A percentile compares a stretch with the other conserved stretches of the same genome.
Evolutionary conservation across 306 rosid species (phyloP).

Genomic region (Cucumis cinereus): DNA sequence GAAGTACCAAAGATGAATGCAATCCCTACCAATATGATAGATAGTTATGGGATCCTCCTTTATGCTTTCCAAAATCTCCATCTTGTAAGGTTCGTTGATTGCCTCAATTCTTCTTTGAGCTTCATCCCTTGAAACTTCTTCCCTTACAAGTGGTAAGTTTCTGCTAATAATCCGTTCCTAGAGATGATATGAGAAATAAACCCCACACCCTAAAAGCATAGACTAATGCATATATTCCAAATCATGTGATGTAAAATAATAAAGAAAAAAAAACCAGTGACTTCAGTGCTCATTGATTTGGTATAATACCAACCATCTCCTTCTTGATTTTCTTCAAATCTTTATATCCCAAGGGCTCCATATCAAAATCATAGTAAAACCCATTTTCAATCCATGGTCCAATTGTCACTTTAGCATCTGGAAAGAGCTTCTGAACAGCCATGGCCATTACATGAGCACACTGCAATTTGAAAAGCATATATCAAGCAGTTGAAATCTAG

Average conservation of each 20-base stretch:
- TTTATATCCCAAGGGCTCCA: slow-evolving; percentile 67
- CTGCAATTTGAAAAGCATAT: slow-evolving; percentile 21
- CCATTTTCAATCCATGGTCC: slow-evolving; percentile 98
- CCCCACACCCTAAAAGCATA: slow-evolving; percentile 5
- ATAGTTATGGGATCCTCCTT: slow-evolving; percentile 82
- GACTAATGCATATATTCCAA: slow-evolving; percentile 13
- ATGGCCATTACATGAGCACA: slow-evolving; percentile 99
- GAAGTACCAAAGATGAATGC: slow-evolving; percentile 4
- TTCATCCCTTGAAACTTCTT: slow-evolving; percentile 90
- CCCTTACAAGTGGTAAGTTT: slow-evolving; percentile 82
- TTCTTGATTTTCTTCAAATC: slow-evolving; percentile 88
- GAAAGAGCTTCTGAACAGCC: slow-evolving; percentile 94
- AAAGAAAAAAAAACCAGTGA: neutral
- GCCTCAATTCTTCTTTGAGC: slow-evolving; percentile 65
- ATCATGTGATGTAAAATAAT: slow-evolving; percentile 2
- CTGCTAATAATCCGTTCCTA: slow-evolving; percentile 72
- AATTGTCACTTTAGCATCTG: slow-evolving; percentile 89
- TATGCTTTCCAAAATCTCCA: slow-evolving; percentile 86
- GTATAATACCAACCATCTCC: slow-evolving; percentile 67
- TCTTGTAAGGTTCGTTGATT: slow-evolving; percentile 82
- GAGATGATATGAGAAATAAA: slow-evolving; percentile 21
- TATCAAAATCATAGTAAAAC: slow-evolving; percentile 90
- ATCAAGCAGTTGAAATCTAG: neutral
- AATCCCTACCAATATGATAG: slow-evolving; percentile 75
- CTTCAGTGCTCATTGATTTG: neutral